phyloP scores from a whole-genome alignment of 345 rosid genomes.

The Euphorbia peplus region DNA sequence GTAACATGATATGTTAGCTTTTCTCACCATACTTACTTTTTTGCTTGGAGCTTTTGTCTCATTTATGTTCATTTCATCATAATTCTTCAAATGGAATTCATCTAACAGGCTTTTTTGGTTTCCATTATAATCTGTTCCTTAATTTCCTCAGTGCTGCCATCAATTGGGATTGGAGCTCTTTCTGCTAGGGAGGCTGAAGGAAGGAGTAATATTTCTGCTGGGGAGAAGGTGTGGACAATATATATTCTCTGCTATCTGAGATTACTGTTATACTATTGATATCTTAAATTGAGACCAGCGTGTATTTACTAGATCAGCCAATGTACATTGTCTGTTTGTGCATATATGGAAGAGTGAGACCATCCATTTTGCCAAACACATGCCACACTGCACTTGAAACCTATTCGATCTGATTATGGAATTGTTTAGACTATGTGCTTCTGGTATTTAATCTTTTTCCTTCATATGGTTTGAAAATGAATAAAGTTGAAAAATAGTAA shows the following conservation, averaged over 20 bases:
- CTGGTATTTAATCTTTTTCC: neutral
- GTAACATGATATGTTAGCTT: neutral
- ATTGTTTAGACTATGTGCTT: neutral
- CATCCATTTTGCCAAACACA: neutral
- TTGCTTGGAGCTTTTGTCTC: neutral
- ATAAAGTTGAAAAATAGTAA: neutral
- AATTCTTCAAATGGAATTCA: neutral
- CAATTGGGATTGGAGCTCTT: constrained; percentile 93
- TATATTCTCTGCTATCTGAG: neutral
- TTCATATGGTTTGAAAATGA: neutral
- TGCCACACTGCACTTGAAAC: neutral
- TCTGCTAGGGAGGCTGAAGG: constrained; percentile 96
- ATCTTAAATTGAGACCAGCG: neutral
- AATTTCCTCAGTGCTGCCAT: constrained; percentile 67
- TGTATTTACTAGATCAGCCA: neutral
- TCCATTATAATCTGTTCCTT: neutral
- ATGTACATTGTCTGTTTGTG: neutral
- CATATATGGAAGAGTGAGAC: neutral
- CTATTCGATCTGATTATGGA: neutral
- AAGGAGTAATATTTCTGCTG: constrained; percentile 77
- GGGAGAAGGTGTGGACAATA: constrained; percentile 64
- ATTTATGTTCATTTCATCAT: neutral
- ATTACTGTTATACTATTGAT: neutral
- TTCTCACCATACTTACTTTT: neutral
- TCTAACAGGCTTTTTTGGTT: neutral